Base-by-base conservation (phyloP, 2,329 filamentous ascomycete species). In the Sclerotinia nivalis region DNA sequence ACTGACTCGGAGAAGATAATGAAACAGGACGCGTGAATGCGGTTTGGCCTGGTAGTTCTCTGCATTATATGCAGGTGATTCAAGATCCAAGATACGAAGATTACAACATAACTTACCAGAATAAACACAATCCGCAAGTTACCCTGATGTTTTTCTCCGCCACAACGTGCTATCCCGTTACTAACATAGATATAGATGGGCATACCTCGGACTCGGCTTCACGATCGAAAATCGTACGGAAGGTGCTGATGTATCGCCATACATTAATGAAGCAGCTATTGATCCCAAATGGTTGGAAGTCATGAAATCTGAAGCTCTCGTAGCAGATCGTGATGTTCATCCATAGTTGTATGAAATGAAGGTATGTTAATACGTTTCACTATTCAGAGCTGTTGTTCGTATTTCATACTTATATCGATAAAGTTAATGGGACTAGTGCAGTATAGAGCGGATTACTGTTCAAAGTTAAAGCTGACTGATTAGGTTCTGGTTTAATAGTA, bases 11-110 rank as follows among this genome's bases (percentile, higher is more conserved):
- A 8, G 22, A 28, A 74, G 80, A 85, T 74, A 81, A 82, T 69
- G 79, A 80, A 31, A 83, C 81, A 1, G 82, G 81, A n/a, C 77
- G 81, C 8, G 81, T 84, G 55, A 79, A 77, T 76, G 82, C 83
- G 4, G 78, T 86, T 1, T 86, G 82, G 81, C 84, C 85, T 0
- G 85, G 84, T 4, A 82, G 80, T 4, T 83, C 81, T 0, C 80
- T 86, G 55, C 84, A 86, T 68, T 86, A 85, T 71, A 78, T 80
- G 47, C 79, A 83, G 69, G 73, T 79, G 1, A 81, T 83, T 70
- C 76, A 79, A 56, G 73, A 76, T 9, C 81, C 81, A 4, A 77
- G 82, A 37, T 83, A 78, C 69, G 82, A 83, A 75, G 82, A 84
- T 72, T 83, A 81, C 73, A 80, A 81, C n/a, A 81, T 82, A 70